Evolutionary conservation across 257 asterid genomes (phyloP).

Genomic region (Gentiana dahurica): DNA sequence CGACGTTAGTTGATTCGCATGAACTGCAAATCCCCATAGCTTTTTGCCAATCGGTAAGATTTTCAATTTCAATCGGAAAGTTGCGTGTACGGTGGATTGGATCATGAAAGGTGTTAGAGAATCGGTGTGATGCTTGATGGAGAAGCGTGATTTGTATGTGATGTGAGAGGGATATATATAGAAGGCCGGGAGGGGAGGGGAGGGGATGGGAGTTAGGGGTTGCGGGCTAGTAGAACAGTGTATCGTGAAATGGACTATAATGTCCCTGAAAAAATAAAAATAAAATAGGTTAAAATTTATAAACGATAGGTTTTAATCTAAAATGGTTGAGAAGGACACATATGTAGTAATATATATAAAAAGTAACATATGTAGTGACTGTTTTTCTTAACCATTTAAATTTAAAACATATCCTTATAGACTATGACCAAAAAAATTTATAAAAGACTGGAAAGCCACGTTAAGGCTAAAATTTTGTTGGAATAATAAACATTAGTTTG

Average conservation of each 20-base stretch:
- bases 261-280: too few relatives aligned
- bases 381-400: too few relatives aligned
- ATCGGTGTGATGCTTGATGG: background rate
- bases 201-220: background rate
- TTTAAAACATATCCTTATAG: too few relatives aligned
- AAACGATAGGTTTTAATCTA: too few relatives aligned
- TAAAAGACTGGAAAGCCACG: slow-evolving; percentile 26
- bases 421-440: too few relatives aligned
- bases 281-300: too few relatives aligned
- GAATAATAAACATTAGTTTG: background rate
- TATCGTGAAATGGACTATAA: slow-evolving; percentile 30
- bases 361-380: too few relatives aligned
- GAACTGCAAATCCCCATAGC: slow-evolving; percentile 83
- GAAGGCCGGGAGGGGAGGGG: slow-evolving; percentile 7
- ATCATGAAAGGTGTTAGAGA: background rate
- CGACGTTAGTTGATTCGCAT: slow-evolving; percentile 55
- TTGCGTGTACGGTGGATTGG: too few relatives aligned
- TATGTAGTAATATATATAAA: too few relatives aligned
- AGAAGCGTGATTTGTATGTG: background rate
- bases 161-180: background rate
- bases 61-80: background rate
- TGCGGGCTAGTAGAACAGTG: slow-evolving; percentile 2
- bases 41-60: background rate
- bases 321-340: too few relatives aligned
- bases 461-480: slow-evolving; percentile 17